A percentile compares a stretch with the other conserved stretches of the same genome.
phyloP scores from a whole-genome alignment of 768 basidiomycete species.

The Mycena maculata region DNA sequence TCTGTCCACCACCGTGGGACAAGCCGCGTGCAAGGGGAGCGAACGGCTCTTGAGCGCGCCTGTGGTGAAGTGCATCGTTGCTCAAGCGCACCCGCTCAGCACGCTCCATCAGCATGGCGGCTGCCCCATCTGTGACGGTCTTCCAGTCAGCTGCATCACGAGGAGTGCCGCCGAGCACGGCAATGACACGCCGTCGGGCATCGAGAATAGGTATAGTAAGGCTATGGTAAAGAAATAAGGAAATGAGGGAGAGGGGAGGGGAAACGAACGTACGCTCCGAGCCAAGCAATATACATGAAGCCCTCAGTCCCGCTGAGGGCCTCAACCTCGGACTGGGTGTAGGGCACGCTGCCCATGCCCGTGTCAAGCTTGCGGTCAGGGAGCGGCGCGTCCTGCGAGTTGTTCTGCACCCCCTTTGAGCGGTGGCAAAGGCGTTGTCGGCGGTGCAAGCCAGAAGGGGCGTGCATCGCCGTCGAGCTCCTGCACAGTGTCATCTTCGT shows the following conservation, averaged over 20 bases:
- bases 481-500: no score
- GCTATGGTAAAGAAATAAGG: neutral
- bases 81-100: neutral
- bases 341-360: neutral
- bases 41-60: constrained; percentile 8
- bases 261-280: constrained; percentile 2
- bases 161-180: constrained; percentile 16
- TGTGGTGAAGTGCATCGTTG: neutral
- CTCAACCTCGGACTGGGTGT: neutral
- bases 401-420: neutral
- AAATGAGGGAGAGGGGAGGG: neutral
- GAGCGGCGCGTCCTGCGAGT: neutral
- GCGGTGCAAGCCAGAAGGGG: no score
- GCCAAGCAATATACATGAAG: constrained; percentile 18
- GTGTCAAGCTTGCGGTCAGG: neutral
- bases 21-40: neutral
- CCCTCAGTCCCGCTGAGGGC: neutral
- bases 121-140: neutral
- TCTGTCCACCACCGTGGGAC: constrained; percentile 3
- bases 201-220: constrained; percentile 19
- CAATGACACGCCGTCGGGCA: neutral
- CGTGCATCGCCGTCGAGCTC: no score
- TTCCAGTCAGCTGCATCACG: neutral
- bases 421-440: no score
- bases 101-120: neutral